These are phyloP conservation scores for Ulota crispa DNA, from an alignment of 225 moss, liverwort and hornwort species.

Conservation along the genomic window DNA sequence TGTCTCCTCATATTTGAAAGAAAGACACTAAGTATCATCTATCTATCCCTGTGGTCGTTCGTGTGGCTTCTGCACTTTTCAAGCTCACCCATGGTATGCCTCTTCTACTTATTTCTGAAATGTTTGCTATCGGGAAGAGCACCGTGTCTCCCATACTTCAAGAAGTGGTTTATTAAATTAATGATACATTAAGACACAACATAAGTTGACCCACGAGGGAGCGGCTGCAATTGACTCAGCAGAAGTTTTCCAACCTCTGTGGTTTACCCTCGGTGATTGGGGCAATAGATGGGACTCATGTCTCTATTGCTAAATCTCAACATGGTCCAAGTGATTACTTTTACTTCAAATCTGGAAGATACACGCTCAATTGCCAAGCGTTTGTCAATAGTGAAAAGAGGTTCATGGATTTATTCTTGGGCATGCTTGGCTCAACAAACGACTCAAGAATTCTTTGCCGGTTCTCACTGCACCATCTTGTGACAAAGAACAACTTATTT, in stretches of 20 bases:
- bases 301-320: not conserved
- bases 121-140: no score
- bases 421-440: not conserved
- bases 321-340: not conserved
- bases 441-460: not conserved
- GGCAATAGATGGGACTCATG: not conserved
- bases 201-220: not conserved
- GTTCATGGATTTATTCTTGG: no score
- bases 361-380: not conserved
- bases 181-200: no score
- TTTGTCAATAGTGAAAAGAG: no score
- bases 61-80: no score
- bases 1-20: no score
- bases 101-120: no score
- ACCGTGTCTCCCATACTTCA: no score
- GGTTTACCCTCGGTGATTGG: not conserved
- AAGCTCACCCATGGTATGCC: no score
- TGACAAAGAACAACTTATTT: no score
- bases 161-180: not conserved
- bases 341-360: not conserved
- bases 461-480: not conserved
- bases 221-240: not conserved
- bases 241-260: not conserved
- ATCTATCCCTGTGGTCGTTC: no score
- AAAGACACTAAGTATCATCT: no score